Evolutionary conservation across 129 eudicot species (phyloP).

Genomic region (Flaveria bidentis): DNA sequence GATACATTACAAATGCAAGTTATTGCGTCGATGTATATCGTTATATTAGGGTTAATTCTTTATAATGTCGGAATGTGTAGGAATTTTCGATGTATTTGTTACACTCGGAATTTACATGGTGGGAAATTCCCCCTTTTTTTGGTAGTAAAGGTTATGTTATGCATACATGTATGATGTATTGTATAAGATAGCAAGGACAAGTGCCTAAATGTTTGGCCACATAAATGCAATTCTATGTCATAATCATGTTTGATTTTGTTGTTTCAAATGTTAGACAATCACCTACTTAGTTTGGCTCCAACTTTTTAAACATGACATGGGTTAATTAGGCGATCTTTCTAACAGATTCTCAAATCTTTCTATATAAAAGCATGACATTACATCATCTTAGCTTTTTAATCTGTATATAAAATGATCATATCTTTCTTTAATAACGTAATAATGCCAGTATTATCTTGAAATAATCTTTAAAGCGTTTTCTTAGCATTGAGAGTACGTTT

Average conservation of each 20-base stretch:
- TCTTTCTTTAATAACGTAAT: neutral
- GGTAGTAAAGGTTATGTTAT: neutral
- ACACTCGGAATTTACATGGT: too few relatives aligned
- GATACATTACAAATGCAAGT: too few relatives aligned
- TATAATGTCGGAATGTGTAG: too few relatives aligned
- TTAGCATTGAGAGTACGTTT: neutral
- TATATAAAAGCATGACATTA: neutral
- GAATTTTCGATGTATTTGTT: too few relatives aligned
- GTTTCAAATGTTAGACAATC: neutral
- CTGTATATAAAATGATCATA: neutral
- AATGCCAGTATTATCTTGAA: neutral
- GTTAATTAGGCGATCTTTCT: neutral
- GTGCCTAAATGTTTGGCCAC: slow-evolving; percentile 13
- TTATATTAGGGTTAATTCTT: too few relatives aligned
- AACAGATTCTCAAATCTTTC: neutral
- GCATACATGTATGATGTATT: neutral
- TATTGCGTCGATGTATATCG: too few relatives aligned
- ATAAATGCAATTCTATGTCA: neutral
- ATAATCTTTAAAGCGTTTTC: neutral
- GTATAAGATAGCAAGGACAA: neutral
- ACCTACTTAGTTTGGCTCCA: neutral
- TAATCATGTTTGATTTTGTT: neutral
- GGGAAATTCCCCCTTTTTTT: neutral
- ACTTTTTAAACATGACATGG: neutral
- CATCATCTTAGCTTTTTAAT: neutral